These are phyloP conservation scores for Takakia lepidozioides DNA, from an alignment of 225 moss, liverwort and hornwort genomes.

Conservation along the genomic window DNA sequence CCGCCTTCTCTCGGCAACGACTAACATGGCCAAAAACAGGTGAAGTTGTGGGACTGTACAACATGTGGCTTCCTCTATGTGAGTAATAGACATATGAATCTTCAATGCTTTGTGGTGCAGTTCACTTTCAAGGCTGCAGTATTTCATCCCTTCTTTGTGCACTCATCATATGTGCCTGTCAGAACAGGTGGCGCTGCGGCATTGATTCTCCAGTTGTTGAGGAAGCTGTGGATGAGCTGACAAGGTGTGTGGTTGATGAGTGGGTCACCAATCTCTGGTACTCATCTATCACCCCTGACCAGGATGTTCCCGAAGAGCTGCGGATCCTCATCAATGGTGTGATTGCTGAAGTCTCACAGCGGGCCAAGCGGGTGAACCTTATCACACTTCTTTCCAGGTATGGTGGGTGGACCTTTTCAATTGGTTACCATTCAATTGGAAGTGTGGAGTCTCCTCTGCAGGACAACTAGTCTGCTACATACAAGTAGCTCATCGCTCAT, in stretches of 20 bases:
- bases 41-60: conserved; percentile 1
- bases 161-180: background rate
- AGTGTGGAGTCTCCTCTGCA: no score
- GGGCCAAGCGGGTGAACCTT: conserved; percentile 44
- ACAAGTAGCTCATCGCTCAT: no score
- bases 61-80: no score
- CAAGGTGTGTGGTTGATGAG: conserved; percentile 43
- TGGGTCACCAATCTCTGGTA: conserved; percentile 55
- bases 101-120: no score
- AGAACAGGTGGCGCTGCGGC: conserved; percentile 44
- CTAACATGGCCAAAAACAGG: conserved; percentile 28
- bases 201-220: conserved; percentile 48
- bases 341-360: conserved; percentile 38
- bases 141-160: no score
- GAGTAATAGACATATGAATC: no score
- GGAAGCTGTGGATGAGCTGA: conserved; percentile 53
- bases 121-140: no score
- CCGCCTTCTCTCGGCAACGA: conserved; percentile 43
- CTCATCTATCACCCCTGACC: conserved; percentile 34
- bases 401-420: background rate
- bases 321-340: conserved; percentile 53
- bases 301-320: conserved; percentile 47
- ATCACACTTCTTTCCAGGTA: conserved; percentile 41
- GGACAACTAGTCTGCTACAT: no score
- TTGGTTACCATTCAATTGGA: no score